Percentiles rank a stretch among this genome's conserved stretches.
Evolutionary conservation across 2,329 filamentous ascomycete genomes (phyloP).

Genomic region (Plenodomus tracheiphilus): DNA sequence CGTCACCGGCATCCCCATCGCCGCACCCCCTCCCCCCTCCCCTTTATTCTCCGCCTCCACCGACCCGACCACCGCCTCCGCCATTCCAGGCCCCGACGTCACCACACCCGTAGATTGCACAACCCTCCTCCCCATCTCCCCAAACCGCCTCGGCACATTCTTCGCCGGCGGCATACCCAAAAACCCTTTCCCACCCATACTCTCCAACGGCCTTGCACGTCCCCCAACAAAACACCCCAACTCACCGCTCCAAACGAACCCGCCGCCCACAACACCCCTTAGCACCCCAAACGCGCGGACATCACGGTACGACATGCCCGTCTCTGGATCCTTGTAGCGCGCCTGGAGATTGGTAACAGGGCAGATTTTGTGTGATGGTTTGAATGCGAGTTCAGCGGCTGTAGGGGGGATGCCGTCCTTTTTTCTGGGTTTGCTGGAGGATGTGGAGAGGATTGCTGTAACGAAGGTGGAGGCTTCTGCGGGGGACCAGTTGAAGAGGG

Average conservation of each 20-base stretch:
- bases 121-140: constrained; percentile 33
- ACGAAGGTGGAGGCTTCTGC: constrained; percentile 36
- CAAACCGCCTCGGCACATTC: constrained; percentile 81
- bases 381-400: constrained; percentile 23
- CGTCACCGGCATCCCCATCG: neutral
- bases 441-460: constrained; percentile 48
- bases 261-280: constrained; percentile 70
- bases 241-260: constrained; percentile 80
- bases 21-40: no score
- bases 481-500: constrained; percentile 39
- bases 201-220: constrained; percentile 37
- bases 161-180: constrained; percentile 63
- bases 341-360: constrained; percentile 82
- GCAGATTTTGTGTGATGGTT: constrained; percentile 56
- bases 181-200: constrained; percentile 33
- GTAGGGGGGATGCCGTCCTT: constrained; percentile 39
- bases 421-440: constrained; percentile 46
- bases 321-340: constrained; percentile 81
- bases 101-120: neutral
- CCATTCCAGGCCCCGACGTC: neutral
- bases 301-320: constrained; percentile 80
- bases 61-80: neutral
- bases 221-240: constrained; percentile 83
- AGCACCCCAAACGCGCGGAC: constrained; percentile 80
- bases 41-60: neutral